Conservation (phyloP, 2,329 filamentous ascomycete species). For the Acrocalymma vagum region DNA sequence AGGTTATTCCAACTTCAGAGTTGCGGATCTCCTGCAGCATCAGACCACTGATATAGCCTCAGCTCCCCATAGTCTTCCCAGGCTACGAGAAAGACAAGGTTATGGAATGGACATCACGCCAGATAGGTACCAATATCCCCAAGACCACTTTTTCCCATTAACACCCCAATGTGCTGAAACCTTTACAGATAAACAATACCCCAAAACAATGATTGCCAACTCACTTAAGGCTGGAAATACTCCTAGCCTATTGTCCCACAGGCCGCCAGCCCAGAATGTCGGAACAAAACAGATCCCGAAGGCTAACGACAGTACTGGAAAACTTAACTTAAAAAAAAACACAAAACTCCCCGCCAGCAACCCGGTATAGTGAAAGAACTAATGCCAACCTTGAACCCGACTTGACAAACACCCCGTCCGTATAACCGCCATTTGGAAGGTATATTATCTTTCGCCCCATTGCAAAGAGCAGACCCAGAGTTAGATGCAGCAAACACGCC, state of each 20-base stretch:
- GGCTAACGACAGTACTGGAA: conserved; percentile 14
- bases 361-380: conserved; percentile 25
- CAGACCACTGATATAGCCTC: no score
- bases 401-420: conserved; percentile 40
- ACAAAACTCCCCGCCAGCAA: conserved; percentile 35
- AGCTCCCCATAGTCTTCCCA: no score
- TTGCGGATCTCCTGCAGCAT: no score
- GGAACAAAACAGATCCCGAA: conserved; percentile 23
- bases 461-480: conserved; percentile 31
- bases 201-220: conserved; percentile 31
- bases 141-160: conserved; percentile 41
- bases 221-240: conserved; percentile 24
- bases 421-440: conserved; percentile 36
- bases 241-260: conserved; percentile 21
- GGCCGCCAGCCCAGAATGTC: conserved; percentile 21
- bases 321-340: conserved; percentile 21
- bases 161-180: conserved; percentile 29
- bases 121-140: conserved; percentile 1
- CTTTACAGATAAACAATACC: conserved; percentile 27
- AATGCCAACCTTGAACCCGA: conserved; percentile 32
- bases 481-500: conserved; percentile 42
- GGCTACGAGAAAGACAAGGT: no score
- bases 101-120: background rate
- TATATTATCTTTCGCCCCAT: conserved; percentile 39
- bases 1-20: no score